These are phyloP conservation scores for Cucurbita maxima DNA, from an alignment of 306 rosid species.

Conservation along the genomic window DNA sequence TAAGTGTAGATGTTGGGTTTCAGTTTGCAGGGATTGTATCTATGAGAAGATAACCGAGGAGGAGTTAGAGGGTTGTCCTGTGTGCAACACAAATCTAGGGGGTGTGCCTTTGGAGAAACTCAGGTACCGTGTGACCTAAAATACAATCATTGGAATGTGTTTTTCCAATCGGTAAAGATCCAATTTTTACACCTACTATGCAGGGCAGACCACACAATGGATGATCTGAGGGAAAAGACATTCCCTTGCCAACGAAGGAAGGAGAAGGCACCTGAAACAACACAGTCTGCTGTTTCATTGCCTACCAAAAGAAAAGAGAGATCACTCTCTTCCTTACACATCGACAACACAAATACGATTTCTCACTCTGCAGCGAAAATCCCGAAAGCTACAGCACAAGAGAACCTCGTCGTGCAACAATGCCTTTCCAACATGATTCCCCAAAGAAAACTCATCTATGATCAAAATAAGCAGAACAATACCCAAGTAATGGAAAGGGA, in stretches of 20 bases:
- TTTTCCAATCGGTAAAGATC: too few species aligned
- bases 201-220: conserved; percentile 98
- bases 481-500: neutral
- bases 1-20: neutral
- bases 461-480: neutral
- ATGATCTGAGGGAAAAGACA: conserved; percentile 73
- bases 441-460: neutral
- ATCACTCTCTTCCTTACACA: conserved; percentile 69
- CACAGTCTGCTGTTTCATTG: conserved; percentile 29
- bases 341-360: neutral
- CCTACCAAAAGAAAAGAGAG: conserved; percentile 84
- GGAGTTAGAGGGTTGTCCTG: conserved; percentile 68
- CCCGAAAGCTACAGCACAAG: conserved; percentile 25
- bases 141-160: neutral
- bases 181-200: neutral
- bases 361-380: conserved; percentile 2
- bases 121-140: conserved; percentile 23
- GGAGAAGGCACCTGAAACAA: conserved; percentile 36
- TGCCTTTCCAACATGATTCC: neutral
- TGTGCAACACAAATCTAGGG: conserved; percentile 79
- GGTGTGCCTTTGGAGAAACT: conserved; percentile 77
- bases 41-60: conserved; percentile 66
- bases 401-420: neutral
- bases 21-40: conserved; percentile 94
- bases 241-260: conserved; percentile 58